Conservation (phyloP, 331 rosid genomes). For the Dryas integrifolia region DNA sequence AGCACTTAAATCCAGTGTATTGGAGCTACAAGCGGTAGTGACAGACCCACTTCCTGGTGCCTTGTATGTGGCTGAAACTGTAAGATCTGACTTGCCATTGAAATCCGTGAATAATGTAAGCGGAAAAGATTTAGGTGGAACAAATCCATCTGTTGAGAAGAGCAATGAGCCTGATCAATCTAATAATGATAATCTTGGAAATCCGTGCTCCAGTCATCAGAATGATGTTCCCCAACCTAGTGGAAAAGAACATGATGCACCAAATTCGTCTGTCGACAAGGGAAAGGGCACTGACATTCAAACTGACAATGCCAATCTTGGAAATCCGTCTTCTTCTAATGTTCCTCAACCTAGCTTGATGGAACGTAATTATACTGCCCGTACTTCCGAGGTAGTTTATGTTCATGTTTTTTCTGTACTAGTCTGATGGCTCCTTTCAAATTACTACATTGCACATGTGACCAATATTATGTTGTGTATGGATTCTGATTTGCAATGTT, state of each 20-base stretch:
- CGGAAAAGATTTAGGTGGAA: conserved; percentile 14
- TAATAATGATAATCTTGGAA: conserved; percentile 31
- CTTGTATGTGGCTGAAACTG: conserved; percentile 41
- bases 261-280: not conserved
- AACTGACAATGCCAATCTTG: not conserved
- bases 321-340: conserved; percentile 15
- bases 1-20: conserved; percentile 63
- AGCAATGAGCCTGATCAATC: conserved; percentile 32
- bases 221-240: conserved; percentile 34
- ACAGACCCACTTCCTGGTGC: conserved; percentile 82
- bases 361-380: conserved; percentile 54
- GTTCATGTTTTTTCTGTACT: conserved; percentile 10
- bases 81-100: conserved; percentile 40
- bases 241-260: conserved; percentile 4
- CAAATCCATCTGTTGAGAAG: conserved; percentile 33
- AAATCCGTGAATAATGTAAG: conserved; percentile 31
- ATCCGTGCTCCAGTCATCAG: conserved; percentile 28
- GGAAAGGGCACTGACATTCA: conserved; percentile 2
- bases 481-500: too few species aligned
- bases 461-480: not conserved
- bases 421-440: not conserved
- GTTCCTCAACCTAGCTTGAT: conserved; percentile 43
- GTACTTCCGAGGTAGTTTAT: conserved; percentile 53
- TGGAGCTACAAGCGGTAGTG: conserved; percentile 57
- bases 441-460: not conserved